Percentiles rank a stretch among this genome's conserved stretches.
Conservation (phyloP, 306 rosid genomes). For the Senna tora region DNA sequence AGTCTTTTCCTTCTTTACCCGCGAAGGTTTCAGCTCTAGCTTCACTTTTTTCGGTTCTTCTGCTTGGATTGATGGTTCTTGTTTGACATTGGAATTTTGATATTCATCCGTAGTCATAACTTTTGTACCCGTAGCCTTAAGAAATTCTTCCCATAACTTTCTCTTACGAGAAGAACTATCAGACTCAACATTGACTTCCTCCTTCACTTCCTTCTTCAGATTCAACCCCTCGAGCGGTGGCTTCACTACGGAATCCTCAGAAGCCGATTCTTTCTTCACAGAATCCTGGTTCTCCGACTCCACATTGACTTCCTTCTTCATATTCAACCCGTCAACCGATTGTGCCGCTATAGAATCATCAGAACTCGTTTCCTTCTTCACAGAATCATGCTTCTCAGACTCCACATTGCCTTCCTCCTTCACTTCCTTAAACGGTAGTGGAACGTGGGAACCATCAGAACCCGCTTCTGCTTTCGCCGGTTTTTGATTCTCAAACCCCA, state of each 20-base stretch:
- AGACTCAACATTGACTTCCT: no score
- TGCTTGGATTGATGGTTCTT: background rate
- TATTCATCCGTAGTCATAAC: slow-evolving; percentile 42
- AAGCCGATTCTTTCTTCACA: background rate
- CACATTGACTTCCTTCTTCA: background rate
- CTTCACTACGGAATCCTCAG: no score
- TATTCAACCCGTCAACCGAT: background rate
- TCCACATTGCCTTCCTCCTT: no score
- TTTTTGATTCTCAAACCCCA: no score
- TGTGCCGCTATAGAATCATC: no score
- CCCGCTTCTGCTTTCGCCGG: slow-evolving; percentile 1
- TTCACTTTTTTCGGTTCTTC: slow-evolving; percentile 4
- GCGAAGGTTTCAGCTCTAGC: background rate
- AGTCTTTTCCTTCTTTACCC: slow-evolving; percentile 29
- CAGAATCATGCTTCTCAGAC: no score
- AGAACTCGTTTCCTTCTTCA: no score
- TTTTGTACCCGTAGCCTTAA: slow-evolving; percentile 36
- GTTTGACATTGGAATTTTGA: slow-evolving; percentile 27
- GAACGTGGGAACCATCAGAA: no score
- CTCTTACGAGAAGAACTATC: background rate
- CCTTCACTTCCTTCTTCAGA: no score
- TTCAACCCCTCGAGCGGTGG: no score
- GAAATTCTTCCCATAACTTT: slow-evolving; percentile 27
- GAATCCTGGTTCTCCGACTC: background rate
- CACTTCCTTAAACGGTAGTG: no score